A percentile compares a stretch with the other conserved stretches of the same genome.
phyloP scores from a whole-genome alignment of 768 basidiomycete genomes.

The Tulasnella sp. region DNA sequence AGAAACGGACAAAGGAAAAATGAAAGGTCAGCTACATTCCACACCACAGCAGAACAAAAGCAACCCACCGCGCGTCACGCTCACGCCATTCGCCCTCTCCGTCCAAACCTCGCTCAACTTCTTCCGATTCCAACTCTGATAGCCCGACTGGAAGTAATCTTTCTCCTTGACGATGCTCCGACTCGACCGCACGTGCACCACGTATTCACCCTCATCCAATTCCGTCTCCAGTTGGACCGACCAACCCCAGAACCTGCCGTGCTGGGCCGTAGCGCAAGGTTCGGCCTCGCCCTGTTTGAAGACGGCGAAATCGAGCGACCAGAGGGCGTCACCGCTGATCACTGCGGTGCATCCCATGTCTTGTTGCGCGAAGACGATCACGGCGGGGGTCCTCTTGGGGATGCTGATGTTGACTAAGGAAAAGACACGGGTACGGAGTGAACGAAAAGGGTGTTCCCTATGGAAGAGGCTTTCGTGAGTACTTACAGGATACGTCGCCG shows the following conservation, averaged over 20 bases:
- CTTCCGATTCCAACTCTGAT: constrained; percentile 21
- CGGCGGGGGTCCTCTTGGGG: constrained; percentile 42
- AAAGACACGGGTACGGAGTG: not conserved
- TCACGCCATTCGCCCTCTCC: constrained; percentile 18
- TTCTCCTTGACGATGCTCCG: constrained; percentile 3
- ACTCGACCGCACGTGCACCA: constrained; percentile 36
- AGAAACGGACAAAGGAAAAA: too few species aligned
- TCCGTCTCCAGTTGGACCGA: constrained; percentile 35
- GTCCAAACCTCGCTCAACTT: constrained; percentile 24
- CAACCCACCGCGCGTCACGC: constrained; percentile 24
- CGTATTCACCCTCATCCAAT: constrained; percentile 38
- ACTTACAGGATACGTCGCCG: constrained; percentile 54
- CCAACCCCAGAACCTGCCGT: constrained; percentile 34
- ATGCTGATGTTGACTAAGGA: constrained; percentile 48
- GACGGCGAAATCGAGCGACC: constrained; percentile 52
- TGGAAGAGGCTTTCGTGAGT: not conserved
- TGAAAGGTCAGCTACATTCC: not conserved
- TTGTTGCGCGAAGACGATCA: constrained; percentile 53
- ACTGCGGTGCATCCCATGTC: constrained; percentile 51
- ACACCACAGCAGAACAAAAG: not conserved
- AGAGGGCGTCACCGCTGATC: constrained; percentile 45
- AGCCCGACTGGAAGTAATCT: constrained; percentile 21
- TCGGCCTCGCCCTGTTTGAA: constrained; percentile 49
- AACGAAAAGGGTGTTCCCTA: not conserved
- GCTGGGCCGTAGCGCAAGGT: constrained; percentile 32